These are phyloP conservation scores for Phyllostachys edulis DNA, from an alignment of 176 grass and related monocot species.

Conservation along the genomic window DNA sequence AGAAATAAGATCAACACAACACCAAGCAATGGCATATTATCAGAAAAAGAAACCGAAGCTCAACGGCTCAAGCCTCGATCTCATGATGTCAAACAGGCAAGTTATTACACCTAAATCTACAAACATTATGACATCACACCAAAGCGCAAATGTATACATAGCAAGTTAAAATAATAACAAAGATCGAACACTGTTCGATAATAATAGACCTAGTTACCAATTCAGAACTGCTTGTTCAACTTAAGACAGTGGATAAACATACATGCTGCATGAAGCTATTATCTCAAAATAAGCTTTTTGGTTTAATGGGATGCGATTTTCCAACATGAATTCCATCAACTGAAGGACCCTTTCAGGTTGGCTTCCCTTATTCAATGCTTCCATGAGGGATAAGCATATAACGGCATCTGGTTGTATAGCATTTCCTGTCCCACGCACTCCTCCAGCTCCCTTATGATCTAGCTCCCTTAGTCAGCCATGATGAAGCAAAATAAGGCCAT, in stretches of 20 bases:
- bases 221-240: constrained; percentile 10
- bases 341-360: constrained; percentile 72
- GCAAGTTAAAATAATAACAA: neutral
- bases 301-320: constrained; percentile 72
- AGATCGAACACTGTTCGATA: neutral
- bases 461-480: no score
- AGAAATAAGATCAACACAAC: no score
- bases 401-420: constrained; percentile 62
- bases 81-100: no score
- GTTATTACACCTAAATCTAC: neutral
- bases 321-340: constrained; percentile 72
- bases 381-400: constrained; percentile 79
- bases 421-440: constrained; percentile 62
- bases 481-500: no score
- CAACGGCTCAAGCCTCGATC: no score
- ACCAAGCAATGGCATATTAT: no score
- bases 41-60: no score
- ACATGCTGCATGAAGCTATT: constrained; percentile 90
- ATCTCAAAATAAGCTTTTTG: constrained; percentile 72
- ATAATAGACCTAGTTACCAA: constrained; percentile 16
- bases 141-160: constrained; percentile 3
- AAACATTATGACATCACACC: constrained; percentile 6
- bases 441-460: constrained; percentile 64
- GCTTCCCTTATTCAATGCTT: constrained; percentile 67
- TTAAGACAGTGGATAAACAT: constrained; percentile 41